Base-by-base conservation (phyloP, 306 rosid genomes). In the Prinsepia uniflora region DNA sequence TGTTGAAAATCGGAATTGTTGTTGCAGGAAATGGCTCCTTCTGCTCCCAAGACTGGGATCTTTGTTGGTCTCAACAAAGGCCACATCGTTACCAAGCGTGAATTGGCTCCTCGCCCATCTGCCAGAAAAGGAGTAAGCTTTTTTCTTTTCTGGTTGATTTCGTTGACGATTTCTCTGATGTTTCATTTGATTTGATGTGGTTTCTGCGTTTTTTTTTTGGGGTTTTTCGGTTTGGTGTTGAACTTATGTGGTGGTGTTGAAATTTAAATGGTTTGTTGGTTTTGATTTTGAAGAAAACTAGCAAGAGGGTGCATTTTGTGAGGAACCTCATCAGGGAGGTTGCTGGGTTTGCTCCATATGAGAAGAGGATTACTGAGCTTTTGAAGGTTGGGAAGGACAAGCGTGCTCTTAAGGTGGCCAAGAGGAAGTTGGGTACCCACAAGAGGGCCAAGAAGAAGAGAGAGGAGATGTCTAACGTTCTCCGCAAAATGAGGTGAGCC, bases 381-480 rank as follows among this genome's bases (percentile, higher is more conserved):
- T 72, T 89, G 36, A 89, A 89, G 74, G 96, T 89, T 19, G 96
- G 96, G 2, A 89, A 89, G 69, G 96, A 87, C 53, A 89, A 89
- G 80, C 84, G 96, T 48, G 96, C 92, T 10, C 73, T 89, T 56
- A 89, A 87, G 61, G 92, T 89, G 10, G 90, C 92, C 0, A 89
- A 89, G 79, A 80, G 90, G 63, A 89, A 87, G 90, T 79, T 89
- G 17, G 96, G 92, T 47, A 89, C 96, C 17, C 92, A 89, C 53
- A 89, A 89, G 70, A 84, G 96, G 3, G 96, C 96, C 1, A 89
- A 89, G 89, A 85, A 77, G 87, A 89, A 89, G 90, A 77, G 92
- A 55, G 92, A 89, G 68, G 96, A 89, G 80, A 89, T 89, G 96
- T 85, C 96, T 1, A 86, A 75, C 0, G 87, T 75, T 22, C 92